Base-by-base conservation (phyloP, 2,329 filamentous ascomycete species). In the Calonectria honghensis region DNA sequence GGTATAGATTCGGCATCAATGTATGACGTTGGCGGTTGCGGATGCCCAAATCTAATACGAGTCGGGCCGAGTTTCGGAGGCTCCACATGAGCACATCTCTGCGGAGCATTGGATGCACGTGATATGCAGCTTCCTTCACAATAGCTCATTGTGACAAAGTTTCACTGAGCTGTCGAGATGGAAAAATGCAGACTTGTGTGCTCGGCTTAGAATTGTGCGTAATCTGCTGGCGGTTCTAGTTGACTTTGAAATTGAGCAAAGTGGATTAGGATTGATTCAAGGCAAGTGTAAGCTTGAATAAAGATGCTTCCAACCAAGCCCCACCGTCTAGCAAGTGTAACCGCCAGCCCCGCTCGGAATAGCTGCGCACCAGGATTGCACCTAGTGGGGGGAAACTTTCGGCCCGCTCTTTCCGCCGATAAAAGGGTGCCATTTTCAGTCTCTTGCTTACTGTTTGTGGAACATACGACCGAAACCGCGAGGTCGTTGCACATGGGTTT, bases 11-110 rank as follows among this genome's bases (percentile, higher is more conserved):
- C 27, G 32, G 31, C 20, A 24, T 59, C 10, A 24, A 39, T 39
- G 32, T 59, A 59, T 59, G 54, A 59, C 20, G 54, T 37, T 39
- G 32, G 54, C 54, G 54, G 10, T 59, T 59, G 5, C n/a, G 39
- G 32, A 59, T 59, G n/a, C 54, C 54, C 54, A 13, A 59, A 59
- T 27, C 11, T 2, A 39, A 6, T 4, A 24, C 18, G 2, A 32
- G 29, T 20, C 3, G 4, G 27, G 5, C 27, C 27, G 51, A 52
- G 6, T 9, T 52, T 52, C 29, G 52, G 52, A 32, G 31, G 4
- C 6, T 11, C 52, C 52, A 24, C 52, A 35, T n/a, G 7, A 11
- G 18, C 16, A 5, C 31, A 20, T 57, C 18, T 14, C 6, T 2
- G 20, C 7, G 52, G 52, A 57, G 52, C 29, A 3, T 59, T 37